These are phyloP conservation scores for Simmondsia chinensis DNA, from an alignment of 148 eudicot species.

Conservation along the genomic window DNA sequence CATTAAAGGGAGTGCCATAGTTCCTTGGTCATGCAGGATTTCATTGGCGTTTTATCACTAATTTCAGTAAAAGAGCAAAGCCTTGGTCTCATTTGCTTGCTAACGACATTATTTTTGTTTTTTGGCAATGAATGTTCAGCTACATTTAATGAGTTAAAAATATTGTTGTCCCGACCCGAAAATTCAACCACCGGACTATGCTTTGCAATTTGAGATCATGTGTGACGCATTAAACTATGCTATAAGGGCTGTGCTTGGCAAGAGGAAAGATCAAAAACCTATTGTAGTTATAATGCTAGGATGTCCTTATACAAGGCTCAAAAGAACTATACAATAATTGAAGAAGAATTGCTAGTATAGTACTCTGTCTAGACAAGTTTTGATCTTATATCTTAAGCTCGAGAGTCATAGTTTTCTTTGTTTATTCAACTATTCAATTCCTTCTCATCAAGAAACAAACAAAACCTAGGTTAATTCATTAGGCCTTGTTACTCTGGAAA, in stretches of 20 bases:
- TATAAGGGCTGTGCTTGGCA: slow-evolving; percentile 2
- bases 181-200: neutral
- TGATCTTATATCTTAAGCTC: neutral
- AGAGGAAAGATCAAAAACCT: neutral
- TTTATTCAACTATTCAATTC: neutral
- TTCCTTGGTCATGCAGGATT: neutral
- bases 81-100: neutral
- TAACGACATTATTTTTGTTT: slow-evolving; percentile 4
- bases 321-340: neutral
- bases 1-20: too few species aligned
- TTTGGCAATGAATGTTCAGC: neutral
- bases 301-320: neutral
- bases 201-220: neutral
- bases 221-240: neutral
- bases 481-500: neutral
- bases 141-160: neutral
- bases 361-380: slow-evolving; percentile 1
- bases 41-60: neutral
- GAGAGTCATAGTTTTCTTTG: neutral
- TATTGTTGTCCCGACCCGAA: too few species aligned
- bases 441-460: slow-evolving; percentile 3
- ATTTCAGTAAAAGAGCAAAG: slow-evolving; percentile 3
- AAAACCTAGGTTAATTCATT: slow-evolving; percentile 2
- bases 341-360: neutral
- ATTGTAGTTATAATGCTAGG: neutral